These are phyloP conservation scores for Ceratonia siliqua DNA, from an alignment of 306 rosid species.

Conservation along the genomic window DNA sequence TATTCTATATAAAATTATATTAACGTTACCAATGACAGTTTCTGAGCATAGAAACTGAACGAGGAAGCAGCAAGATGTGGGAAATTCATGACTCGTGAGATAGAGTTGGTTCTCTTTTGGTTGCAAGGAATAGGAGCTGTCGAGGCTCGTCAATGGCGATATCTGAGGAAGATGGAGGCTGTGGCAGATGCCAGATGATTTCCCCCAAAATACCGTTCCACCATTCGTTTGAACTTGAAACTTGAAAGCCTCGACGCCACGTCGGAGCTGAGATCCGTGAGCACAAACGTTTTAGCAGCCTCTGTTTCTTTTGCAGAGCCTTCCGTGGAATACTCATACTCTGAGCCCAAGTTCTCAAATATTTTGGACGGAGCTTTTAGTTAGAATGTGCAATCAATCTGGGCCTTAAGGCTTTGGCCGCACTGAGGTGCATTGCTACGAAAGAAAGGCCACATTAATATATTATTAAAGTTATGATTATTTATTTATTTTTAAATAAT, in stretches of 20 bases:
- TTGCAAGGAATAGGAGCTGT: background rate
- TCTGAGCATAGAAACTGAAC: background rate
- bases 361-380: too few relatives aligned
- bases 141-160: background rate
- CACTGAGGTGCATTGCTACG: too few relatives aligned
- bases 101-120: background rate
- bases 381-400: too few relatives aligned
- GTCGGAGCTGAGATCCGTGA: background rate
- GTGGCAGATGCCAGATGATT: background rate
- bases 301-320: background rate
- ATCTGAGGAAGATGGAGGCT: background rate
- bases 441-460: too few relatives aligned
- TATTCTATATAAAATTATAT: background rate
- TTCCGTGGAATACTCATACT: background rate
- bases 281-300: background rate
- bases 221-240: too few relatives aligned
- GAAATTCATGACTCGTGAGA: too few relatives aligned
- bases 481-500: too few relatives aligned
- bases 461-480: too few relatives aligned
- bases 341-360: background rate
- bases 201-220: background rate
- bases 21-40: background rate
- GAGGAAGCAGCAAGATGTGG: background rate
- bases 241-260: background rate
- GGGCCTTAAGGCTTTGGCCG: too few relatives aligned